Percentiles rank a stretch among this genome's conserved stretches.
phyloP scores from a whole-genome alignment of 805 yeast genomes.

The Maudiozyma turicensis region DNA sequence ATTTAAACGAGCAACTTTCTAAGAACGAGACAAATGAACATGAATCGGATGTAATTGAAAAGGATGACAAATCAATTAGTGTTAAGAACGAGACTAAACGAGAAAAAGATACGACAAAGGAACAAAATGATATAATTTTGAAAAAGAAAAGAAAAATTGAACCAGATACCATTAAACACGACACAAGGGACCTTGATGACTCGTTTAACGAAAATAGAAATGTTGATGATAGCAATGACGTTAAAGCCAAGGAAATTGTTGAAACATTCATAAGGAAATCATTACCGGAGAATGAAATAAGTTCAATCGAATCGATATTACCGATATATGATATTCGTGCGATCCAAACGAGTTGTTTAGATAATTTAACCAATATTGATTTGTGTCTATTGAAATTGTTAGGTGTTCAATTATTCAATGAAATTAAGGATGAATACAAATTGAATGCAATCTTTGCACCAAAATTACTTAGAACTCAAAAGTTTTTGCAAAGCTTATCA shows the following conservation, averaged over 20 bases:
- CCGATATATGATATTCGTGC: slow-evolving; percentile 35
- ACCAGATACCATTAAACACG: neutral
- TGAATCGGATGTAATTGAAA: neutral
- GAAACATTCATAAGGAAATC: neutral
- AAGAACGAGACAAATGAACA: neutral
- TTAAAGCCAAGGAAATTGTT: neutral
- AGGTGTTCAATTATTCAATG: slow-evolving; percentile 45
- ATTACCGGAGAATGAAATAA: neutral
- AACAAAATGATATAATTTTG: neutral
- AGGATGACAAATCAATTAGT: neutral
- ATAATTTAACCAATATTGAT: slow-evolving; percentile 36
- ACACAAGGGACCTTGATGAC: no score
- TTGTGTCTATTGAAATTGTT: slow-evolving; percentile 33
- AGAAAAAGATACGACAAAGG: neutral
- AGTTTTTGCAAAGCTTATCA: slow-evolving; percentile 65
- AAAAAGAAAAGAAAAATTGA: neutral
- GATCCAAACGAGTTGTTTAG: slow-evolving; percentile 51
- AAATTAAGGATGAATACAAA: slow-evolving; percentile 21
- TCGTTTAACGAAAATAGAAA: no score
- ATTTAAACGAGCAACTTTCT: neutral
- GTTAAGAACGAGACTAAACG: neutral
- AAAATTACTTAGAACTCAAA: slow-evolving; percentile 69
- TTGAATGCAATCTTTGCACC: slow-evolving; percentile 63
- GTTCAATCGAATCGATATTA: neutral
- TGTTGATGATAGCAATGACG: no score